Conservation (phyloP, 305 asterid species). For the Fraxinus sp. region DNA sequence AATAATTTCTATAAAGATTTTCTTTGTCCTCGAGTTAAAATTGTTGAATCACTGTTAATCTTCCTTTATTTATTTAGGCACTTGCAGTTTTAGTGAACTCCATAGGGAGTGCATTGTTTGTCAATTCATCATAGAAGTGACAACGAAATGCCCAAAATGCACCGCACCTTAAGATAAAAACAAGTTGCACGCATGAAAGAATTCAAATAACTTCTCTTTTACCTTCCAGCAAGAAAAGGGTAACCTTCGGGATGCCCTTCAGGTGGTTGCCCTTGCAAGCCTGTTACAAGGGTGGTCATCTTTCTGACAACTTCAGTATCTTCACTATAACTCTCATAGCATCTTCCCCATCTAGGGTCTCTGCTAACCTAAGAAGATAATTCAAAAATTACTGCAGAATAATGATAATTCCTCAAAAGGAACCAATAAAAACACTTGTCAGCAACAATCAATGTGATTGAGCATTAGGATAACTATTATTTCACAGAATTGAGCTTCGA, state of each 20-base stretch:
- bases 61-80: conserved; percentile 6
- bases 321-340: conserved; percentile 88
- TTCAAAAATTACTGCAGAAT: conserved; percentile 22
- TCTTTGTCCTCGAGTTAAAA: background rate
- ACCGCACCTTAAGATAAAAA: background rate
- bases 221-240: conserved; percentile 96
- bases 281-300: conserved; percentile 72
- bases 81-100: background rate
- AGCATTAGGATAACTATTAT: conserved; percentile 2
- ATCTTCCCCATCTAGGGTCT: conserved; percentile 99
- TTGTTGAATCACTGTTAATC: background rate
- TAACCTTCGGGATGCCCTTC: conserved; percentile 79
- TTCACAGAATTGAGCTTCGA: background rate
- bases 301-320: conserved; percentile 70
- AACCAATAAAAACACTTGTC: background rate
- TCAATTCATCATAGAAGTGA: background rate
- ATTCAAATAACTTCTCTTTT: conserved; percentile 5
- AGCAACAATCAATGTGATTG: conserved; percentile 1
- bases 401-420: conserved; percentile 8
- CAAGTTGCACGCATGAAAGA: background rate
- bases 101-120: background rate
- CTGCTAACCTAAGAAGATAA: conserved; percentile 59
- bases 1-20: background rate
- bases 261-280: conserved; percentile 94
- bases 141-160: background rate